Conservation (phyloP, 306 rosid genomes). For the Quercus variabilis region DNA sequence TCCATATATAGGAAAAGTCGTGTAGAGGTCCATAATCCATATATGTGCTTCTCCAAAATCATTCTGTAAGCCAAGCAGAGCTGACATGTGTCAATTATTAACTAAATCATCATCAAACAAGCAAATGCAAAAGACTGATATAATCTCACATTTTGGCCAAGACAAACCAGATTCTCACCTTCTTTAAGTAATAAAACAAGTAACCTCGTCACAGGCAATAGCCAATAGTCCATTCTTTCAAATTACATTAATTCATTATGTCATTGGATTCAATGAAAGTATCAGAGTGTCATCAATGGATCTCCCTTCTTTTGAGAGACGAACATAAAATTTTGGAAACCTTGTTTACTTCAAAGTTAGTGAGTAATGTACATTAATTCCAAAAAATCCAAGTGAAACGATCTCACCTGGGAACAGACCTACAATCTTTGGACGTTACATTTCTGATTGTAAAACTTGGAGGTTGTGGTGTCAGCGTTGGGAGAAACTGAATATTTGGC, state of each 20-base stretch:
- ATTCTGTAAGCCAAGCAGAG: not conserved
- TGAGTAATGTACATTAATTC: slow-evolving; percentile 24
- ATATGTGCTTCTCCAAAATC: not conserved
- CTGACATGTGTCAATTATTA: not conserved
- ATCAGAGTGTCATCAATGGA: not conserved
- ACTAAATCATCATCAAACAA: not conserved
- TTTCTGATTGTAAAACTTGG: slow-evolving; percentile 17
- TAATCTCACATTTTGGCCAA: too few relatives aligned
- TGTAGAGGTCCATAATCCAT: not conserved
- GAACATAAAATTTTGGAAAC: slow-evolving; percentile 1
- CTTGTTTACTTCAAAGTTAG: slow-evolving; percentile 18
- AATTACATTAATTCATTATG: not conserved
- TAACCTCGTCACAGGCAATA: not conserved
- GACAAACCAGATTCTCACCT: too few relatives aligned
- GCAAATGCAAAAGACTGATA: not conserved
- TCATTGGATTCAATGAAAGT: not conserved
- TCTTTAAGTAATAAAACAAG: not conserved
- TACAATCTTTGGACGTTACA: slow-evolving; percentile 18
- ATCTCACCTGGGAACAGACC: slow-evolving; percentile 22
- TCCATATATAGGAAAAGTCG: not conserved
- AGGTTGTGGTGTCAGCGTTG: slow-evolving; percentile 2
- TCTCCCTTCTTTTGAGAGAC: slow-evolving; percentile 13
- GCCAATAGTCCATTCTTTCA: not conserved
- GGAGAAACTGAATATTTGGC: slow-evolving; percentile 16
- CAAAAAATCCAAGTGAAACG: slow-evolving; percentile 12